phyloP scores from a whole-genome alignment of 2,329 filamentous ascomycete genomes.

The Sporothrix pseudoabietina region DNA sequence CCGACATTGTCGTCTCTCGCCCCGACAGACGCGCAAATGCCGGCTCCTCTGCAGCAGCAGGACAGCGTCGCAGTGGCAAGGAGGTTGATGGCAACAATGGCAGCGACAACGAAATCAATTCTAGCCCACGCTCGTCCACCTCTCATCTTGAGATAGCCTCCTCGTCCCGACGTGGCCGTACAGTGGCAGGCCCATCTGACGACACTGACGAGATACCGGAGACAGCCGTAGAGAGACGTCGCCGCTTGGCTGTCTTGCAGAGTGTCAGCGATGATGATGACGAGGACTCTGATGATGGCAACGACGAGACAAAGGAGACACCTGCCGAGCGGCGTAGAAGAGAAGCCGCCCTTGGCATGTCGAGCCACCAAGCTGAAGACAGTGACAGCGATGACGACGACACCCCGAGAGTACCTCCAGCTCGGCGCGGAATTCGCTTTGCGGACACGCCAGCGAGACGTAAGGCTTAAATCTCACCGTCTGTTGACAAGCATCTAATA shows the following conservation, averaged over 20 bases:
- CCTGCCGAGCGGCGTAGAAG: conserved; percentile 73
- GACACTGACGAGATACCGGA: conserved; percentile 46
- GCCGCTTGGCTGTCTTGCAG: conserved; percentile 60
- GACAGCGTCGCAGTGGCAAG: conserved; percentile 8
- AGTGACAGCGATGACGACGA: conserved; percentile 64
- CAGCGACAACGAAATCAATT: not conserved
- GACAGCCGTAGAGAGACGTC: conserved; percentile 68
- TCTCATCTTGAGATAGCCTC: conserved; percentile 13
- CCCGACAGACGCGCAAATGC: conserved; percentile 17
- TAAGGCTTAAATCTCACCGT: not conserved
- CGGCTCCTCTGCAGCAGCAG: not conserved
- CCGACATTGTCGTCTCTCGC: conserved; percentile 23
- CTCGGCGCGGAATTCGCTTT: conserved; percentile 62
- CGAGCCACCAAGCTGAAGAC: conserved; percentile 47
- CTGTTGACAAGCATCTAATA: not conserved
- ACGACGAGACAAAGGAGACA: conserved; percentile 60
- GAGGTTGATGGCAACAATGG: not conserved
- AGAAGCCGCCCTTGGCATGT: conserved; percentile 71
- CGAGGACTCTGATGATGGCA: conserved; percentile 42
- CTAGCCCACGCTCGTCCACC: conserved; percentile 24
- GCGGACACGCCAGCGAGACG: conserved; percentile 49
- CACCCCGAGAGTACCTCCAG: conserved; percentile 54
- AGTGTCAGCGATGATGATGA: conserved; percentile 49
- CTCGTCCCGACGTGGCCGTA: not conserved
- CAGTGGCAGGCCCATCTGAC: not conserved